A percentile compares a stretch with the other conserved stretches of the same genome.
Evolutionary conservation across 2,329 filamentous ascomycete species (phyloP).

Genomic region (Sporothrix variecibatus): DNA sequence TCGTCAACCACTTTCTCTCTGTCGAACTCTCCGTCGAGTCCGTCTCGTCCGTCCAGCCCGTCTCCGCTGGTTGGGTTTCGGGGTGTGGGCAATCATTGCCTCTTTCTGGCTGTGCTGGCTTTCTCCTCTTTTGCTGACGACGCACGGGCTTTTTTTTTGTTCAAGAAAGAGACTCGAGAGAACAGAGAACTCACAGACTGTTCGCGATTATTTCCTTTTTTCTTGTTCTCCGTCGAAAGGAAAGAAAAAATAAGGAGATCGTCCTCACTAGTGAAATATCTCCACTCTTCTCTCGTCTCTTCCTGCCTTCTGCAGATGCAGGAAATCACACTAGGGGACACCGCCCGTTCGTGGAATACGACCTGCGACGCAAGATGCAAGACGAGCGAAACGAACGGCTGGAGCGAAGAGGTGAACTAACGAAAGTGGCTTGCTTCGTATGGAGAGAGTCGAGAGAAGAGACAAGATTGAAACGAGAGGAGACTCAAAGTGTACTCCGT

Average conservation of each 20-base stretch:
- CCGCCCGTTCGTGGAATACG: neutral
- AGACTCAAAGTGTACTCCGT: too few relatives aligned
- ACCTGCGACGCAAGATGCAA: neutral
- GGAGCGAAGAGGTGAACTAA: neutral
- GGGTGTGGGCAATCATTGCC: neutral
- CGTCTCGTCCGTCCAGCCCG: neutral
- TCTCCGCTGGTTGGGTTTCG: neutral
- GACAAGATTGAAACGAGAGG: neutral
- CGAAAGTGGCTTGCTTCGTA: neutral
- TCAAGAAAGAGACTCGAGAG: too few relatives aligned
- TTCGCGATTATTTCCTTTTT: neutral
- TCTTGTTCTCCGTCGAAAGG: neutral
- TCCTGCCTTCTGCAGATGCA: neutral
- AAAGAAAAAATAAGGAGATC: neutral
- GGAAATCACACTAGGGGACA: neutral
- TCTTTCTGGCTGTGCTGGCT: neutral
- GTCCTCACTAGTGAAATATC: neutral
- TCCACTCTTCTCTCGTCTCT: neutral
- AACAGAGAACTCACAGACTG: neutral
- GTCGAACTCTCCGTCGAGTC: neutral
- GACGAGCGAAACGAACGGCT: neutral
- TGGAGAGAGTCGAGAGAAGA: too few relatives aligned
- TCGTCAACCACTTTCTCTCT: neutral
- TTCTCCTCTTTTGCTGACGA: constrained; percentile 21
- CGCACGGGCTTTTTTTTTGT: constrained; percentile 21